Conservation (phyloP, 805 yeast species). For the Saturnispora galanensis region DNA sequence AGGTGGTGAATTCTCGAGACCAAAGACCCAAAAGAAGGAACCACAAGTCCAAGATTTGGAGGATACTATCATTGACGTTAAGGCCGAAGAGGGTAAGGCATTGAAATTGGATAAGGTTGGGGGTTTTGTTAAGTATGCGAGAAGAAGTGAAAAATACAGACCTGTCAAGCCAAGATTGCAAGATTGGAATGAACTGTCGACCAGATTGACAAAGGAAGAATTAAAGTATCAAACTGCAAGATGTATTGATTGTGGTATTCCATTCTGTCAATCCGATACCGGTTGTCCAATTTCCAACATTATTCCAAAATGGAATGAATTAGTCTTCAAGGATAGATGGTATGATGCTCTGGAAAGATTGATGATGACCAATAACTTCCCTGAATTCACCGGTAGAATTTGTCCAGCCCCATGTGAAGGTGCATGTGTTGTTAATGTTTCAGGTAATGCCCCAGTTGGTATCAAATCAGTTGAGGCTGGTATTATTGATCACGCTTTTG, state of each 20-base stretch:
- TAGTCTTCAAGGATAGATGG: conserved; percentile 93
- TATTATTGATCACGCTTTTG: conserved; percentile 92
- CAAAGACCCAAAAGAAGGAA: conserved; percentile 42
- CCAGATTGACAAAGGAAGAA: conserved; percentile 75
- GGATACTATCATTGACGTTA: conserved; percentile 69
- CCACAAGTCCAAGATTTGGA: conserved; percentile 86
- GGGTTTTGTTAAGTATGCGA: conserved; percentile 91
- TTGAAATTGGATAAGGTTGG: conserved; percentile 66
- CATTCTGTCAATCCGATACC: conserved; percentile 95
- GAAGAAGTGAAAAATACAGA: conserved; percentile 82
- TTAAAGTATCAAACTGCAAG: conserved; percentile 88
- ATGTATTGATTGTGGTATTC: conserved; percentile 99
- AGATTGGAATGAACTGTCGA: conserved; percentile 89
- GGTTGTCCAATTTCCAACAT: conserved; percentile 97
- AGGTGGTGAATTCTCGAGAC: conserved; percentile 72
- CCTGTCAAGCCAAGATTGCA: conserved; percentile 61
- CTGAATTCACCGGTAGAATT: conserved; percentile 95
- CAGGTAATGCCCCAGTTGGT: conserved; percentile 92
- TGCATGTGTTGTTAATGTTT: conserved; percentile 76
- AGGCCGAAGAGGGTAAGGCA: conserved; percentile 53
- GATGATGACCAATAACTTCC: conserved; percentile 95
- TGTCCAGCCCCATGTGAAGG: conserved; percentile 99
- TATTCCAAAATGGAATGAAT: conserved; percentile 96
- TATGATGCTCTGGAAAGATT: conserved; percentile 83
- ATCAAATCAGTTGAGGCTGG: conserved; percentile 94